These are phyloP conservation scores for Populus deltoides DNA, from an alignment of 345 rosid species.

Conservation along the genomic window DNA sequence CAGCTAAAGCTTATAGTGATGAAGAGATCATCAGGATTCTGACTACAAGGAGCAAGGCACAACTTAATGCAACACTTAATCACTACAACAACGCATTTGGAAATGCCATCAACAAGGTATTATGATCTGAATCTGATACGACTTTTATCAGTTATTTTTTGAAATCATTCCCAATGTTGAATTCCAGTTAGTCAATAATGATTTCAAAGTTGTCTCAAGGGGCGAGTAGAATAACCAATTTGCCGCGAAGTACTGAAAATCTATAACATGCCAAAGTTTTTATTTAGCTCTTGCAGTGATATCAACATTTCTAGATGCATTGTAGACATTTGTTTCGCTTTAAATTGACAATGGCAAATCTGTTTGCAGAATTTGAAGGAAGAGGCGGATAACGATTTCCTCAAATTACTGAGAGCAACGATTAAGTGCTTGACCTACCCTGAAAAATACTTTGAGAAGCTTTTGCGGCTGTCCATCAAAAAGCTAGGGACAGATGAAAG, in stretches of 20 bases:
- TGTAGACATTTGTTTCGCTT: not conserved
- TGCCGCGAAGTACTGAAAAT: not conserved
- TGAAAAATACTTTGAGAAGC: conserved; percentile 82
- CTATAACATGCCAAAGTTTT: not conserved
- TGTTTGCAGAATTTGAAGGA: conserved; percentile 61
- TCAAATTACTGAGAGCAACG: conserved; percentile 61
- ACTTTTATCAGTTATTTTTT: not conserved
- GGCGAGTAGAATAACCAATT: not conserved
- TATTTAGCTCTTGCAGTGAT: not conserved
- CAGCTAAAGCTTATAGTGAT: conserved; percentile 61
- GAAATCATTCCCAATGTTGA: not conserved
- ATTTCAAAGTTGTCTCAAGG: not conserved
- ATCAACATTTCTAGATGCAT: not conserved
- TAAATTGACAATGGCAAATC: conserved; percentile 10
- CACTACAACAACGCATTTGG: conserved; percentile 70
- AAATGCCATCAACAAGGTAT: conserved; percentile 71
- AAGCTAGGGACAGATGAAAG: conserved; percentile 79
- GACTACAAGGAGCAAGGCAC: conserved; percentile 80
- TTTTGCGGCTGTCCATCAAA: conserved; percentile 67
- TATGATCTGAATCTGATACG: not conserved
- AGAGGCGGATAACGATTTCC: conserved; percentile 61
- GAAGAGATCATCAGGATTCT: conserved; percentile 84
- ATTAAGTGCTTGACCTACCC: conserved; percentile 81
- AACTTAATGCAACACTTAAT: conserved; percentile 69
- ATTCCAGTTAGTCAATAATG: not conserved